These are phyloP conservation scores for Gautieria morchelliformis DNA, from an alignment of 768 basidiomycete species.

Conservation along the genomic window DNA sequence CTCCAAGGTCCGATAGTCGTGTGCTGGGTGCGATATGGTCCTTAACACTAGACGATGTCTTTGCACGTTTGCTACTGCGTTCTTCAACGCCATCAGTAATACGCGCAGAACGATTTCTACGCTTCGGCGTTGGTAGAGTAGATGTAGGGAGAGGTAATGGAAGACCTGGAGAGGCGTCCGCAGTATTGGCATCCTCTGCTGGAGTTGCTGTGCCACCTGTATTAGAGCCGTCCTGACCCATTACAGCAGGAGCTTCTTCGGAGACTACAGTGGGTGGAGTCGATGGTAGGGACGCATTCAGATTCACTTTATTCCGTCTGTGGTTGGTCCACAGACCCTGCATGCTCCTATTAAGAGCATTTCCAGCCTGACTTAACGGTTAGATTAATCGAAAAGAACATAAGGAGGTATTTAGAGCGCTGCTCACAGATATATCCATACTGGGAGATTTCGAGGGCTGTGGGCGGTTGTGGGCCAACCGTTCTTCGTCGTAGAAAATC, in stretches of 20 bases:
- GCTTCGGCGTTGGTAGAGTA: constrained; percentile 35
- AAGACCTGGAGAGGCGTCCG: constrained; percentile 9
- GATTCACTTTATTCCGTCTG: constrained; percentile 53
- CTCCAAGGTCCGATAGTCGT: constrained; percentile 79
- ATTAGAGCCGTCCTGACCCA: constrained; percentile 1
- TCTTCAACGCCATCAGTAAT: constrained; percentile 23
- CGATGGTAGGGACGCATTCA: constrained; percentile 34
- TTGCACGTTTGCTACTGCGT: constrained; percentile 49
- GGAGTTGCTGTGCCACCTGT: constrained; percentile 19
- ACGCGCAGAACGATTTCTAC: constrained; percentile 51
- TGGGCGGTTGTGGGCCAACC: background rate
- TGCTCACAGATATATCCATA: background rate
- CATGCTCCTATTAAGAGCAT: constrained; percentile 69
- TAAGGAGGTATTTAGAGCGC: background rate
- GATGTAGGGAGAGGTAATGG: constrained; percentile 9
- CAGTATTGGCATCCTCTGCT: constrained; percentile 12
- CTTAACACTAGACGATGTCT: constrained; percentile 36
- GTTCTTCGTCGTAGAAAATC: too few relatives aligned
- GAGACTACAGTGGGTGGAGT: constrained; percentile 17
- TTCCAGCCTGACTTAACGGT: constrained; percentile 19
- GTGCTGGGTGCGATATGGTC: constrained; percentile 66
- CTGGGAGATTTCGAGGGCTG: background rate
- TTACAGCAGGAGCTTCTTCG: constrained; percentile 15
- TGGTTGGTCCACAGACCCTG: constrained; percentile 71
- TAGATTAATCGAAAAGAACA: background rate